Percentiles rank a stretch among this genome's conserved stretches.
These are phyloP conservation scores for Dictyostelium purpureum DNA, from an alignment of 78 protist genomes.

Conservation along the genomic window DNA sequence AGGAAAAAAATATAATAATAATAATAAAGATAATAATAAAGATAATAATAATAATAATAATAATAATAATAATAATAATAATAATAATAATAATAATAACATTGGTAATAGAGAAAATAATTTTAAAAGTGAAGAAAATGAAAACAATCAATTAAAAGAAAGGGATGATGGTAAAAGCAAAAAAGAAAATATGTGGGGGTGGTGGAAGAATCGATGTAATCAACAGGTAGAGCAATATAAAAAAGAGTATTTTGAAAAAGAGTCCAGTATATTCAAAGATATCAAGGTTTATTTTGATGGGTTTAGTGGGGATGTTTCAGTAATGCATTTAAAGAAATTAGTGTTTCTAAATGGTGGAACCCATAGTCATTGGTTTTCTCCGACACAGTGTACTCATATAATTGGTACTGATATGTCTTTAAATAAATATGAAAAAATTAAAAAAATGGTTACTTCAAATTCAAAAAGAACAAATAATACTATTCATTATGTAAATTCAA, in stretches of 20 bases:
- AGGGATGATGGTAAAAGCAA: no score
- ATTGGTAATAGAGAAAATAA: background rate
- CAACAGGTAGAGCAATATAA: background rate
- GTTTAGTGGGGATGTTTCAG: constrained; percentile 20
- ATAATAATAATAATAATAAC: background rate
- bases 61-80: background rate
- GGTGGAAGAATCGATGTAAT: background rate
- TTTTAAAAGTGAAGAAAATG: background rate
- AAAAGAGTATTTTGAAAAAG: constrained; percentile 1
- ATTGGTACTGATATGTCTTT: constrained; percentile 37
- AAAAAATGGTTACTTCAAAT: background rate
- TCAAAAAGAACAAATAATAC: background rate
- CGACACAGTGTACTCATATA: constrained; percentile 18
- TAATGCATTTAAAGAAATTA: constrained; percentile 19
- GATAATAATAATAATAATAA: background rate
- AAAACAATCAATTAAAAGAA: background rate
- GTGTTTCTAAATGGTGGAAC: constrained; percentile 45
- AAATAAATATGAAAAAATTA: constrained; percentile 6
- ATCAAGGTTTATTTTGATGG: constrained; percentile 65
- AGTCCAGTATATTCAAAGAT: background rate
- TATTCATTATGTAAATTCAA: constrained; percentile 25
- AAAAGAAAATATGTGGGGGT: background rate
- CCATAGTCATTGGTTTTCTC: constrained; percentile 20
- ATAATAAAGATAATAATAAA: no score
- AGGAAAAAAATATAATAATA: no score